A percentile compares a stretch with the other conserved stretches of the same genome.
These are phyloP conservation scores for Acephala macrosclerotiorum DNA, from an alignment of 2,329 filamentous ascomycete genomes.

Conservation along the genomic window DNA sequence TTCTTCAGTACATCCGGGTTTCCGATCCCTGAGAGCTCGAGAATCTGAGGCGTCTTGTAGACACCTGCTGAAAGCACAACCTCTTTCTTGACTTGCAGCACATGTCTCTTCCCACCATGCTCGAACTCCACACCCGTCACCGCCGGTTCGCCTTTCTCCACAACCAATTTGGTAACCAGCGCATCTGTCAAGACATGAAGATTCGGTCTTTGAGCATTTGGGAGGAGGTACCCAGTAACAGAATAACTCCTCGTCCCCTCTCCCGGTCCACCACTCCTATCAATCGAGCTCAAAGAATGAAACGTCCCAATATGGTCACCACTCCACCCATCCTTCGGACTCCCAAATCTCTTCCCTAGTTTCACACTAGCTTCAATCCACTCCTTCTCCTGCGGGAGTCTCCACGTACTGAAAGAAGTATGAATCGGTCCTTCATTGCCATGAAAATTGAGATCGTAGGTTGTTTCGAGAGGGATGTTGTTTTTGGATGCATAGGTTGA, in stretches of 20 bases:
- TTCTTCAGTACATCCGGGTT: slow-evolving; percentile 26
- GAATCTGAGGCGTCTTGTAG: slow-evolving; percentile 42
- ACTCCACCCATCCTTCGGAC: slow-evolving; percentile 27
- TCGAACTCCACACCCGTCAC: slow-evolving; percentile 32
- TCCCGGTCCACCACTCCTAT: slow-evolving; percentile 18
- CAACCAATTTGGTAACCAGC: slow-evolving; percentile 75
- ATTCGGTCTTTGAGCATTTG: slow-evolving; percentile 54
- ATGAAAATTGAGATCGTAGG: slow-evolving; percentile 25
- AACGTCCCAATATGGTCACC: slow-evolving; percentile 29
- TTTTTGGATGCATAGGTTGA: slow-evolving; percentile 11
- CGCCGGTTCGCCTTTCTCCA: not conserved
- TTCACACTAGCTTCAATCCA: slow-evolving; percentile 18
- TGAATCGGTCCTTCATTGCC: slow-evolving; percentile 29
- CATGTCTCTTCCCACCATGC: slow-evolving; percentile 20
- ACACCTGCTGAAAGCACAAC: slow-evolving; percentile 43
- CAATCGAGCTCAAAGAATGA: slow-evolving; percentile 24
- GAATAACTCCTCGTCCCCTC: slow-evolving; percentile 34
- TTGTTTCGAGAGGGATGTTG: slow-evolving; percentile 27
- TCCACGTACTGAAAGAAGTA: slow-evolving; percentile 28
- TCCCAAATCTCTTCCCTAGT: slow-evolving; percentile 21
- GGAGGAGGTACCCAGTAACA: slow-evolving; percentile 33
- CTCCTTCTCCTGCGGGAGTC: slow-evolving; percentile 18
- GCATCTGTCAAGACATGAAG: slow-evolving; percentile 84
- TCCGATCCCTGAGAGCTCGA: slow-evolving; percentile 46
- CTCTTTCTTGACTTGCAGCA: slow-evolving; percentile 35